phyloP scores from a whole-genome alignment of 495 filamentous ascomycete species.

The Aspergillus affinis region DNA sequence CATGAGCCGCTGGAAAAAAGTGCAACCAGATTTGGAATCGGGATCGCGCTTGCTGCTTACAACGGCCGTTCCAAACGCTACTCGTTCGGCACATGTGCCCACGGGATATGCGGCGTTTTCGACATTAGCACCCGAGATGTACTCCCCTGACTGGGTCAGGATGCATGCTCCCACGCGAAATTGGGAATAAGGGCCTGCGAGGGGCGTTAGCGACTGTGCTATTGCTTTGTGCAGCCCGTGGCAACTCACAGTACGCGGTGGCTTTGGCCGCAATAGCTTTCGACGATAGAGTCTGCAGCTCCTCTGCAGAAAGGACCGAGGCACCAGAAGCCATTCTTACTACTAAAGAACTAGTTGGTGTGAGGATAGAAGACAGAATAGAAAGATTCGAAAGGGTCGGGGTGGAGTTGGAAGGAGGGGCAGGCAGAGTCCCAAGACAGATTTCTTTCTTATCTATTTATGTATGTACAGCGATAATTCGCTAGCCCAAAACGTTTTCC shows the following conservation, averaged over 20 bases:
- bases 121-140: conserved; percentile 79
- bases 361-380: background rate
- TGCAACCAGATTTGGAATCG: background rate
- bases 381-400: background rate
- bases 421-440: too few species aligned
- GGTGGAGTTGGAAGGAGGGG: background rate
- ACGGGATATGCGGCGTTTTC: conserved; percentile 95
- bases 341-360: background rate
- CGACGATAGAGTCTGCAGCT: conserved; percentile 60
- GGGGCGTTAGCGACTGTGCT: conserved; percentile 7
- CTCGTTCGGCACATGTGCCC: conserved; percentile 89
- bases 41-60: conserved; percentile 30
- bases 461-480: background rate
- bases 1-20: background rate
- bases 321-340: conserved; percentile 23
- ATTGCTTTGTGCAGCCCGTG: background rate
- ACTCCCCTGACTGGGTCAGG: conserved; percentile 61
- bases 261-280: conserved; percentile 65
- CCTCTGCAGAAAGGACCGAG: conserved; percentile 52
- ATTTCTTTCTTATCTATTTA: background rate
- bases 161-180: conserved; percentile 89
- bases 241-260: conserved; percentile 68
- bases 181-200: conserved; percentile 77
- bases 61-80: conserved; percentile 80
- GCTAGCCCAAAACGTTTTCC: background rate